A percentile compares a stretch with the other conserved stretches of the same genome.
Evolutionary conservation across 305 asterid genomes (phyloP).

Genomic region (Fraxinus nigra): DNA sequence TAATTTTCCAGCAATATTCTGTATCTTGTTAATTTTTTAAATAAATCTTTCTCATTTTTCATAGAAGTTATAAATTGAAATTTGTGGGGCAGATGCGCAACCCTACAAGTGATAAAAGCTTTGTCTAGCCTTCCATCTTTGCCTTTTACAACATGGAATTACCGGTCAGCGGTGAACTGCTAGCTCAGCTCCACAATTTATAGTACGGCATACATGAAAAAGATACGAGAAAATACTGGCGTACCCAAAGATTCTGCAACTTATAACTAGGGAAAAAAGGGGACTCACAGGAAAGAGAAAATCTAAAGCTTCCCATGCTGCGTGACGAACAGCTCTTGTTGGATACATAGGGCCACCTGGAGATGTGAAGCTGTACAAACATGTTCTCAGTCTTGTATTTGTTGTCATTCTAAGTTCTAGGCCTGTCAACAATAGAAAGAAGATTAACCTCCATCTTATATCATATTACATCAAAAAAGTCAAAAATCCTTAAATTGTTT

Average conservation of each 20-base stretch:
- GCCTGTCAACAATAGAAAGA: constrained; percentile 41
- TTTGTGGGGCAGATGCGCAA: background rate
- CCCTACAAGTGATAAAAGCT: background rate
- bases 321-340: constrained; percentile 93
- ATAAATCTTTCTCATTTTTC: too few species aligned
- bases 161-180: background rate
- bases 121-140: background rate
- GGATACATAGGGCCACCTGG: constrained; percentile 99
- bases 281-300: constrained; percentile 84
- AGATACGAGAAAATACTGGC: background rate
- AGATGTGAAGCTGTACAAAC: constrained; percentile 93
- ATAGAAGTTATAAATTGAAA: background rate
- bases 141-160: background rate
- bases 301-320: constrained; percentile 90
- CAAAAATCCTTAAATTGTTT: background rate
- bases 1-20: background rate
- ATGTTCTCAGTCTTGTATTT: constrained; percentile 78
- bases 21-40: too few species aligned
- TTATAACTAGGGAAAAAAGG: constrained; percentile 7
- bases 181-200: background rate
- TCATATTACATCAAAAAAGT: constrained; percentile 8
- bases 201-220: background rate
- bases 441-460: background rate
- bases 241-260: background rate
- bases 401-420: constrained; percentile 85